Conservation (phyloP, 192 early-diverging fungal species). For the Phycomyces blakesleeanus region DNA sequence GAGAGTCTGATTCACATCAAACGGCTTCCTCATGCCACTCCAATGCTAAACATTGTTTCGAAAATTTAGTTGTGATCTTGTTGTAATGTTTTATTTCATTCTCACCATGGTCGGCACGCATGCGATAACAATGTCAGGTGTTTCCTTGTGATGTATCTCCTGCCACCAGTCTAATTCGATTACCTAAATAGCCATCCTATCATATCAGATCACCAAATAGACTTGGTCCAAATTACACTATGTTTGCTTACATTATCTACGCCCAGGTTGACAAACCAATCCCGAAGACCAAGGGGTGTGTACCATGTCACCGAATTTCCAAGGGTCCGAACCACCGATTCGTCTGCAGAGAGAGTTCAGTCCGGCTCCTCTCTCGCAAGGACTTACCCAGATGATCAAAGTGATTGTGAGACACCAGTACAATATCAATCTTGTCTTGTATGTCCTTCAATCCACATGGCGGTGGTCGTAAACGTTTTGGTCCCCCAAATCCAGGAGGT, state of each 20-base stretch:
- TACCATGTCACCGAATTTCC: slow-evolving; percentile 47
- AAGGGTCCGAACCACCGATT: slow-evolving; percentile 34
- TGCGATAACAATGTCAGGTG: slow-evolving; percentile 40
- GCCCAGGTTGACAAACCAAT: slow-evolving; percentile 36
- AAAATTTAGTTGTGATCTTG: too few relatives aligned
- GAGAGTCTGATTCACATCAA: slow-evolving; percentile 43
- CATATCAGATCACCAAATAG: neutral
- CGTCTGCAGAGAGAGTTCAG: slow-evolving; percentile 20
- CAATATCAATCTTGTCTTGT: slow-evolving; percentile 40
- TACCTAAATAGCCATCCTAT: slow-evolving; percentile 27
- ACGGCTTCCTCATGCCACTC: slow-evolving; percentile 38
- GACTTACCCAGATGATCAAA: slow-evolving; percentile 44
- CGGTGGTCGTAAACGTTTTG: slow-evolving; percentile 37
- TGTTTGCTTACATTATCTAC: slow-evolving; percentile 38
- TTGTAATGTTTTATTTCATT: slow-evolving; percentile 6
- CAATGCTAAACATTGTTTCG: slow-evolving; percentile 29
- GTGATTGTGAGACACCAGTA: slow-evolving; percentile 47
- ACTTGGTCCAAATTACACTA: neutral
- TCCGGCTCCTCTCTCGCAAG: neutral
- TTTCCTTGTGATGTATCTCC: slow-evolving; percentile 40
- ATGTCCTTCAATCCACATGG: slow-evolving; percentile 41
- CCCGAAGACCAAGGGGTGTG: slow-evolving; percentile 43
- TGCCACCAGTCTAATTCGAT: slow-evolving; percentile 60
- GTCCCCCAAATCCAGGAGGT: slow-evolving; percentile 9
- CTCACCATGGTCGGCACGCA: slow-evolving; percentile 36